phyloP scores from a whole-genome alignment of 2,329 filamentous ascomycete species.

The Penicillium sp. region DNA sequence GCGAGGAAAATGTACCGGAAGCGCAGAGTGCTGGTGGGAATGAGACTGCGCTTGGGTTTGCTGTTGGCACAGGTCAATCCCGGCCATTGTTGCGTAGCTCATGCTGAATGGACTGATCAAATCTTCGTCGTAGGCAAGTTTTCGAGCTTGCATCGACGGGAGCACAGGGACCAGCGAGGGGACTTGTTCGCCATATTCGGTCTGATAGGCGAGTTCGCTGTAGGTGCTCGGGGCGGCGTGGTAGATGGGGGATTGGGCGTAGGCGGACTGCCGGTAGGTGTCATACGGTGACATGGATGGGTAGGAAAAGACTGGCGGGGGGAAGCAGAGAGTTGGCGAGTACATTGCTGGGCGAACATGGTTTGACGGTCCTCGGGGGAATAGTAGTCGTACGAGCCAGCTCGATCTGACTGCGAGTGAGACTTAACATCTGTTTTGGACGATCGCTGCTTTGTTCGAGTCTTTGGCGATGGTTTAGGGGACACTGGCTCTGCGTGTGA shows the following conservation, averaged over 20 bases:
- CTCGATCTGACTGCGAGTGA: constrained; percentile 29
- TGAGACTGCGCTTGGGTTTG: constrained; percentile 32
- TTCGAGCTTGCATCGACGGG: constrained; percentile 51
- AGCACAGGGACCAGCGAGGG: constrained; percentile 47
- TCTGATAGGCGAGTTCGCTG: constrained; percentile 34
- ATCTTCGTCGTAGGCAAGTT: constrained; percentile 52
- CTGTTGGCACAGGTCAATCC: constrained; percentile 50
- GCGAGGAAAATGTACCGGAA: constrained; percentile 46
- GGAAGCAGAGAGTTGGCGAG: constrained; percentile 59
- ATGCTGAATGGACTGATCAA: constrained; percentile 60
- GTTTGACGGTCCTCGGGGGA: constrained; percentile 47
- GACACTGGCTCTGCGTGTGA: constrained; percentile 53
- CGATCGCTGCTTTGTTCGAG: constrained; percentile 26
- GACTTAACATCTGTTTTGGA: constrained; percentile 29
- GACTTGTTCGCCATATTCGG: constrained; percentile 41
- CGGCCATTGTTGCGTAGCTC: constrained; percentile 59
- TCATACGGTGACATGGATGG: constrained; percentile 49
- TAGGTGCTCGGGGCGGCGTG: constrained; percentile 34
- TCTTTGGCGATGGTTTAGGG: constrained; percentile 26
- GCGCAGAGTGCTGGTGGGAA: constrained; percentile 29
- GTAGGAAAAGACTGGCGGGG: constrained; percentile 56
- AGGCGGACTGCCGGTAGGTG: constrained; percentile 37
- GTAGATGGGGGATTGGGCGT: constrained; percentile 37
- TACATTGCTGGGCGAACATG: constrained; percentile 59
- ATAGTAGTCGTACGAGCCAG: constrained; percentile 36